These are phyloP conservation scores for Pichia nanzhaoensis DNA, from an alignment of 805 yeast genomes.

Conservation along the genomic window DNA sequence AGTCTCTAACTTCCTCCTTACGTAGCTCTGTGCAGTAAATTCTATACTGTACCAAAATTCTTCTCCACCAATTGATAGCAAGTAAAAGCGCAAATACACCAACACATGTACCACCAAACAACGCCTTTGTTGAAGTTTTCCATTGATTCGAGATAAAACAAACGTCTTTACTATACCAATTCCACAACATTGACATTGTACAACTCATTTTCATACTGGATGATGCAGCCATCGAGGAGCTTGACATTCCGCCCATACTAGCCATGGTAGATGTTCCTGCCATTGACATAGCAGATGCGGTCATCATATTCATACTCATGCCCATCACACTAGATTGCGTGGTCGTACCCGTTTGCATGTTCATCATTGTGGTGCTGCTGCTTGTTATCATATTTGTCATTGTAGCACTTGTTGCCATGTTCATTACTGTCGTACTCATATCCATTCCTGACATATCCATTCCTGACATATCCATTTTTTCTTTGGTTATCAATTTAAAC, in stretches of 20 bases:
- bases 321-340: no score
- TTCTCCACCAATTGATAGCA: conserved; percentile 17
- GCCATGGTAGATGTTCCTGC: neutral
- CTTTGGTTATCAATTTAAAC: no score
- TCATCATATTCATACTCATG: no score
- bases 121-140: conserved; percentile 15
- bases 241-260: conserved; percentile 1
- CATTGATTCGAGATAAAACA: conserved; percentile 15
- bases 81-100: conserved; percentile 15
- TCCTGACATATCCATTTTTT: conserved; percentile 1
- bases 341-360: no score
- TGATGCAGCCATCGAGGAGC: neutral
- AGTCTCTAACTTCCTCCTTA: conserved; percentile 6
- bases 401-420: conserved; percentile 1
- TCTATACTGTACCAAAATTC: conserved; percentile 13
- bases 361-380: no score
- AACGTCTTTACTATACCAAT: conserved; percentile 16
- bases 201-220: conserved; percentile 9
- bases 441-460: conserved; percentile 5
- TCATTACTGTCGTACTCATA: conserved; percentile 5
- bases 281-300: conserved; percentile 2
- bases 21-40: conserved; percentile 9
- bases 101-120: conserved; percentile 19
- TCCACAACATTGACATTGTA: conserved; percentile 20
- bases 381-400: conserved; percentile 1